Conservation (phyloP, 257 asterid genomes). For the Solanum habrochaites region DNA sequence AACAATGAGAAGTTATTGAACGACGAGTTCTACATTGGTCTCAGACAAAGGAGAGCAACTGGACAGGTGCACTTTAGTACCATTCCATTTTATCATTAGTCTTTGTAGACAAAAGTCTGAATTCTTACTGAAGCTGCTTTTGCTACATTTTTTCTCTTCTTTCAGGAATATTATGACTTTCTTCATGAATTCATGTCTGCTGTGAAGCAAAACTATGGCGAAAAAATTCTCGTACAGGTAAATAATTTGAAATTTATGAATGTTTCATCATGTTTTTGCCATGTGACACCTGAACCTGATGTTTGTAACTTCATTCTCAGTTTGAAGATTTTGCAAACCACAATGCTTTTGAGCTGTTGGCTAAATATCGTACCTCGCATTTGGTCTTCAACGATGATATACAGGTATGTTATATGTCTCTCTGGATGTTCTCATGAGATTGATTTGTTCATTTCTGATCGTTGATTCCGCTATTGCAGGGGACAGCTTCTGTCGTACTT, state of each 20-base stretch:
- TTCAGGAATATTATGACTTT: conserved; percentile 84
- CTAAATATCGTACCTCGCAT: conserved; percentile 77
- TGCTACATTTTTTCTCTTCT: not conserved
- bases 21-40: conserved; percentile 92
- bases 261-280: not conserved
- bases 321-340: conserved; percentile 98
- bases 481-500: conserved; percentile 95
- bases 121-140: not conserved
- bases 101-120: not conserved
- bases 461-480: conserved; percentile 27
- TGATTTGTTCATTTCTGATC: not conserved
- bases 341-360: conserved; percentile 93
- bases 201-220: conserved; percentile 85
- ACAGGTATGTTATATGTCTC: conserved; percentile 33
- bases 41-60: conserved; percentile 80
- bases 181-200: conserved; percentile 81
- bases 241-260: not conserved
- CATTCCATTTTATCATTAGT: not conserved
- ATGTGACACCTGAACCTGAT: not conserved
- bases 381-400: conserved; percentile 94
- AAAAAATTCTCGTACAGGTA: conserved; percentile 91
- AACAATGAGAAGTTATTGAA: conserved; percentile 67
- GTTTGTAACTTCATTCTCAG: conserved; percentile 24
- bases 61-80: conserved; percentile 49
- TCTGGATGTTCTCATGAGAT: not conserved